phyloP scores from a whole-genome alignment of 176 grass and related monocot genomes.

The Tillandsia fasciculata region DNA sequence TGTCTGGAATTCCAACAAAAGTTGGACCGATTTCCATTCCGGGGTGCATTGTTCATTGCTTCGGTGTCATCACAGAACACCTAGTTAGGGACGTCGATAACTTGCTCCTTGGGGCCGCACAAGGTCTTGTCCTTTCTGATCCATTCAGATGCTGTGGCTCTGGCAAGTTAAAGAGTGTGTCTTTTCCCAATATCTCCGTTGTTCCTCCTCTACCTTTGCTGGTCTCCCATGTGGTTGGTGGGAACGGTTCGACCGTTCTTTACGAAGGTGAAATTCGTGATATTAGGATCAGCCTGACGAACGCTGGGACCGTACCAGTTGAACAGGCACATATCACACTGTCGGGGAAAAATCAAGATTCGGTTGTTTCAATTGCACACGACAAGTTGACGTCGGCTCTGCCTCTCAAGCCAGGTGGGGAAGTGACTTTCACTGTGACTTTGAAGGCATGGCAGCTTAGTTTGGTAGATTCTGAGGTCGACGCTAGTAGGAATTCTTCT shows the following conservation, averaged over 20 bases:
- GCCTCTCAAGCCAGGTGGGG: conserved; percentile 91
- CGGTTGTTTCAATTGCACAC: conserved; percentile 81
- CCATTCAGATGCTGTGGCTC: conserved; percentile 98
- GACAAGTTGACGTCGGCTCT: conserved; percentile 59
- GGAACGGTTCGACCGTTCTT: conserved; percentile 81
- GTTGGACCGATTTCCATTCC: conserved; percentile 72
- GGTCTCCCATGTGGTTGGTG: conserved; percentile 82
- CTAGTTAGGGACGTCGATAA: conserved; percentile 93
- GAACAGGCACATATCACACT: conserved; percentile 94
- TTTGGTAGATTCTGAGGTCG: conserved; percentile 61
- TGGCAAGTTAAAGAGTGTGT: conserved; percentile 70
- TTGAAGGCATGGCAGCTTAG: conserved; percentile 93
- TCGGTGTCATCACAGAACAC: conserved; percentile 99
- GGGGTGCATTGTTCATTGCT: conserved; percentile 98
- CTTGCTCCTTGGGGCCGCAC: conserved; percentile 85
- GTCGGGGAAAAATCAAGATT: conserved; percentile 92
- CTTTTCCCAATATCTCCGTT: conserved; percentile 64
- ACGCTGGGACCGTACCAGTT: conserved; percentile 84
- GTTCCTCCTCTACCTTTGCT: conserved; percentile 74
- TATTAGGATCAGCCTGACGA: conserved; percentile 76
- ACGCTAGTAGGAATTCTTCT: conserved; percentile 47
- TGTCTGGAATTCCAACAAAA: conserved; percentile 94
- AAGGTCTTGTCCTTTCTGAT: conserved; percentile 98
- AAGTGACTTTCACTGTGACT: conserved; percentile 81
- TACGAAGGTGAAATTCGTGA: conserved; percentile 99